Evolutionary conservation across 106 monocot species (phyloP), one percentile per base, ranked within the genome.

Genomic region (Posidonia australis): DNA sequence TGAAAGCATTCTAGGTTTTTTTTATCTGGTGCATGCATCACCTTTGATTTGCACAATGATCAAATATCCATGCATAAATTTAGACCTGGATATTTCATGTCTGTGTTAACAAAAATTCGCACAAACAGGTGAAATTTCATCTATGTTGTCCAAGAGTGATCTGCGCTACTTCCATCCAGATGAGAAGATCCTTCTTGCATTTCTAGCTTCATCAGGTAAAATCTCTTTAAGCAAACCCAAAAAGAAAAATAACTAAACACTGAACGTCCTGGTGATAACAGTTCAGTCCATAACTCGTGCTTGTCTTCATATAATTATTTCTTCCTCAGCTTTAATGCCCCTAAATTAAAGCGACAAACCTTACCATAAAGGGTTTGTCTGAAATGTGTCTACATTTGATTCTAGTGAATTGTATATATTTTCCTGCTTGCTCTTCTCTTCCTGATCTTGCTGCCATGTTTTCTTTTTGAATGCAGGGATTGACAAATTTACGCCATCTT

Each of bases 141-240:
- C 74, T 62, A 51, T 84, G 53, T 36, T 93, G 41, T 75, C 78
- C 23, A 76, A 63, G 44, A 86, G 74, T 16, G 83, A 86, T 45
- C 67, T 89, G 58, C 73, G 63, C 36, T 74, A 81, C 67, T 93
- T 89, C 51, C 45, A 32, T 29, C 14, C 81, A 27, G 86, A 89
- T 62, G 89, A 93, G 51, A 81, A 78, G 52, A 62, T 89, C 70
- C 46, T 89, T 72, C 89, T 93, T 13, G 60, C 77, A 10, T 26
- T 93, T 75, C 47, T 89, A 14, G 78, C 93, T 61, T 76, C 81
- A 62, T 74, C 44, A 69, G 79, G 93, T 86, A 43, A 43, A 55
- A 14, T 77, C 18, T 67, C 19, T n/a, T 13, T 20, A 0, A 46
- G n/a, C 44, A 60, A 2, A 36, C 36, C 7, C 36, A 36, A 36